These are phyloP conservation scores for Pichia sporocuriosa DNA, from an alignment of 805 yeast species.

Conservation along the genomic window DNA sequence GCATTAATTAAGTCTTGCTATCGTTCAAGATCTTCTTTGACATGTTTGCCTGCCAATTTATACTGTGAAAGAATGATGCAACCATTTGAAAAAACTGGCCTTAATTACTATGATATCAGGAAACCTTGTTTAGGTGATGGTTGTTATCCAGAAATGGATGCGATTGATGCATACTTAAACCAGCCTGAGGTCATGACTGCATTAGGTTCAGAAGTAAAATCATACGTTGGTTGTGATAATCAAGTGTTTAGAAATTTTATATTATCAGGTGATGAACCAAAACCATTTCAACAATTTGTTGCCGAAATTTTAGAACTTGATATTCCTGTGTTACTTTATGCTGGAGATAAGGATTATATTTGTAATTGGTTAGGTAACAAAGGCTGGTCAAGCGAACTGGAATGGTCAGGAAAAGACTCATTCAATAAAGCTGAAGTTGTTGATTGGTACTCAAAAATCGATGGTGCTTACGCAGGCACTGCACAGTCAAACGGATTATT, in stretches of 20 bases:
- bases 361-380: constrained; percentile 96
- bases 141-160: constrained; percentile 75
- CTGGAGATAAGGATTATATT: constrained; percentile 94
- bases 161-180: constrained; percentile 75
- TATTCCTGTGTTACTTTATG: constrained; percentile 81
- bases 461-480: constrained; percentile 31
- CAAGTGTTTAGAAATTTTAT: constrained; percentile 74
- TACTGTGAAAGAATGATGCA: constrained; percentile 85
- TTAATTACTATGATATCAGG: constrained; percentile 88
- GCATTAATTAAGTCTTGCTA: constrained; percentile 75
- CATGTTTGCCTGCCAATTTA: constrained; percentile 85
- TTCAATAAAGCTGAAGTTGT: constrained; percentile 17
- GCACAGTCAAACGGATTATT: constrained; percentile 49
- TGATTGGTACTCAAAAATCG: constrained; percentile 24
- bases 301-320: constrained; percentile 62
- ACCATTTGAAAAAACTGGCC: constrained; percentile 78
- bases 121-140: constrained; percentile 59
- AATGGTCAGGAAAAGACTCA: constrained; percentile 27
- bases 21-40: constrained; percentile 61
- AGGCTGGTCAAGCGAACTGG: constrained; percentile 74
- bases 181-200: constrained; percentile 67
- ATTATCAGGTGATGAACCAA: constrained; percentile 87
- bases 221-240: constrained; percentile 68
- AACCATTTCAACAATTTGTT: constrained; percentile 77
- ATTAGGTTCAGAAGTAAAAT: constrained; percentile 85